phyloP scores from a whole-genome alignment of 2,329 filamentous ascomycete species.

The Leptographium lundbergii region DNA sequence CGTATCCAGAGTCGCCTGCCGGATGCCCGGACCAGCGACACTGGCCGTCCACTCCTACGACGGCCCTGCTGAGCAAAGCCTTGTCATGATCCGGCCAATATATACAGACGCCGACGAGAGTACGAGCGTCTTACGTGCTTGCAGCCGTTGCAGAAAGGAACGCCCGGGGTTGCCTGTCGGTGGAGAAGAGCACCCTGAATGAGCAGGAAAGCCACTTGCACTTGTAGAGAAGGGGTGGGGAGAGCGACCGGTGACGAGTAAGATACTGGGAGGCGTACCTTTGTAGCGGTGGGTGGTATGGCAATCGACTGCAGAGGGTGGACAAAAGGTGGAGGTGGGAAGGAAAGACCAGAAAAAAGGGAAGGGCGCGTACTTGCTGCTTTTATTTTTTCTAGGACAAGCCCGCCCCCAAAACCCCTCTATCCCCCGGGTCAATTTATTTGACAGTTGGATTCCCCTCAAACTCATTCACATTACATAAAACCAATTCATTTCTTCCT shows the following conservation, averaged over 20 bases:
- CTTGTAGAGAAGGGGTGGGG: not conserved
- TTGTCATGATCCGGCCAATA: not conserved
- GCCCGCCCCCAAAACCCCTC: slow-evolving; percentile 7
- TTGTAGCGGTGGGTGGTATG: not conserved
- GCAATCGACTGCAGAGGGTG: not conserved
- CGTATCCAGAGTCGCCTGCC: no score
- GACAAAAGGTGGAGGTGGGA: not conserved
- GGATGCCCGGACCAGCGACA: no score
- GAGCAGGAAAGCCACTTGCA: not conserved
- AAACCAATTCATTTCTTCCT: slow-evolving; percentile 29
- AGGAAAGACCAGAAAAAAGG: not conserved
- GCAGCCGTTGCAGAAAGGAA: not conserved
- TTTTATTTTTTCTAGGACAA: not conserved
- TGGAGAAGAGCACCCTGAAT: not conserved
- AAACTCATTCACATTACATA: slow-evolving; percentile 33
- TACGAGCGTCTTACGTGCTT: not conserved
- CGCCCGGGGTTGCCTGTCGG: not conserved
- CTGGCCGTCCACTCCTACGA: no score
- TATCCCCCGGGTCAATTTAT: slow-evolving; percentile 11
- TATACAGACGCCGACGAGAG: not conserved
- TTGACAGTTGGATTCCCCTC: slow-evolving; percentile 9
- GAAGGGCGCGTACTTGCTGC: not conserved
- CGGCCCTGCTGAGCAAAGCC: no score
- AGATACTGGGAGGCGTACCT: not conserved
- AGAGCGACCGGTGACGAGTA: not conserved